Evolutionary conservation across 495 filamentous ascomycete genomes (phyloP), one percentile per base, ranked within the genome.

Genomic region (Aspergillus avenaceus): DNA sequence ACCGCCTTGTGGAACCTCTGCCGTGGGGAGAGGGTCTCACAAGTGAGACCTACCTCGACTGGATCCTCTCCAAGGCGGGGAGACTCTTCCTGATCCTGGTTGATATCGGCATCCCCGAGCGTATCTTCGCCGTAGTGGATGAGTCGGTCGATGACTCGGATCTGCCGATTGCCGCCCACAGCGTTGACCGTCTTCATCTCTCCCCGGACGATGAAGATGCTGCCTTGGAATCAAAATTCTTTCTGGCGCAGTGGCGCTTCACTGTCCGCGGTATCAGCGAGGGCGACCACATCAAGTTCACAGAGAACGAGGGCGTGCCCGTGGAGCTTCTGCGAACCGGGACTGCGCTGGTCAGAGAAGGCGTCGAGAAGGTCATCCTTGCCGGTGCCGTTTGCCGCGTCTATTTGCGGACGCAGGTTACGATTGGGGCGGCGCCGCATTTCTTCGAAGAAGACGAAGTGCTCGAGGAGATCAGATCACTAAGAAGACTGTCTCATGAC

Each of bases 31-130:
- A 91, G 60, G 88, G 85, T 11, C 66, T 97, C 54, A 96, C 91
- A 1, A 88, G 90, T 58, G 85, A 89, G 54, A 95, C 90, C 1
- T 97, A 96, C 60, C 84, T 89, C 67, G 91, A 96, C 56, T 95
- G 88, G 87, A 95, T 97, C 50, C 73, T 95, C 43, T 71, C 85
- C 52, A 86, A 84, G 56, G 85, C 88, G 4, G 85, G 80, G 54
- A 80, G 84, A 47, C 78, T 95, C 45, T 97, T 95, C 55, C 76
- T 97, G 26, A 87, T 91, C 26, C 77, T 96, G 26, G 75, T 83
- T 32, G 86, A 91, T 49, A 74, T 96, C 42, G 88, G 85, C 0
- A 80, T 90, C 11, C 84, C 91, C 0, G 85, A 90, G 50, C 86
- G 86, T 65, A 95, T 96, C 42, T 96, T 96, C 58, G 80, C 83